These are phyloP conservation scores for Epichloe bromicola DNA, from an alignment of 2,329 filamentous ascomycete genomes.

Conservation along the genomic window DNA sequence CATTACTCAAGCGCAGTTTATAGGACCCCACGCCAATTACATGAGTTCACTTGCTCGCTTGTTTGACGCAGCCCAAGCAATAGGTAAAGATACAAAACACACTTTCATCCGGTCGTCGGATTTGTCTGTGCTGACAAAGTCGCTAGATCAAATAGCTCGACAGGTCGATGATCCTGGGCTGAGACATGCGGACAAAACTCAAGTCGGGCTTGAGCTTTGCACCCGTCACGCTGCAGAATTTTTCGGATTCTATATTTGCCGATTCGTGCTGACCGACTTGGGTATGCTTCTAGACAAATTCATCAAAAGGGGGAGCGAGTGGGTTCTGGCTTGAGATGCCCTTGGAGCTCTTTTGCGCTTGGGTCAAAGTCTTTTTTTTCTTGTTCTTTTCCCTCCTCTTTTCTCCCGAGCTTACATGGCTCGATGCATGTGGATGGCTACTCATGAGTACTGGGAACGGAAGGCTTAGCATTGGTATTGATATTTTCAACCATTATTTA, in stretches of 20 bases:
- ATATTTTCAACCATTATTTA: not conserved
- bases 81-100: slow-evolving; percentile 47
- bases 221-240: slow-evolving; percentile 92
- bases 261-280: slow-evolving; percentile 83
- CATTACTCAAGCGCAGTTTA: slow-evolving; percentile 53
- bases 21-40: slow-evolving; percentile 77
- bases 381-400: not conserved
- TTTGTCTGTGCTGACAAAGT: slow-evolving; percentile 1
- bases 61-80: slow-evolving; percentile 83
- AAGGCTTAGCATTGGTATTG: not conserved
- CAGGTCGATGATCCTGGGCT: slow-evolving; percentile 93
- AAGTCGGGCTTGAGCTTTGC: slow-evolving; percentile 88
- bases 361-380: not conserved
- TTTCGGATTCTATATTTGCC: slow-evolving; percentile 91
- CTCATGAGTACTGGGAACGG: not conserved
- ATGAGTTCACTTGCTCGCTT: slow-evolving; percentile 82
- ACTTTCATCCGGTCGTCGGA: no score
- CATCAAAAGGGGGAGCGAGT: slow-evolving; percentile 91
- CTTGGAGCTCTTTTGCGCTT: not conserved
- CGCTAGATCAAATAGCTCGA: slow-evolving; percentile 78
- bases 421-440: not conserved
- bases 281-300: slow-evolving; percentile 86
- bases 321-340: slow-evolving; percentile 41
- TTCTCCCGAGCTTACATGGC: no score
- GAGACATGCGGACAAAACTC: slow-evolving; percentile 81